Conservation (phyloP, 495 filamentous ascomycete genomes). For the Delitschia confertaspora region DNA sequence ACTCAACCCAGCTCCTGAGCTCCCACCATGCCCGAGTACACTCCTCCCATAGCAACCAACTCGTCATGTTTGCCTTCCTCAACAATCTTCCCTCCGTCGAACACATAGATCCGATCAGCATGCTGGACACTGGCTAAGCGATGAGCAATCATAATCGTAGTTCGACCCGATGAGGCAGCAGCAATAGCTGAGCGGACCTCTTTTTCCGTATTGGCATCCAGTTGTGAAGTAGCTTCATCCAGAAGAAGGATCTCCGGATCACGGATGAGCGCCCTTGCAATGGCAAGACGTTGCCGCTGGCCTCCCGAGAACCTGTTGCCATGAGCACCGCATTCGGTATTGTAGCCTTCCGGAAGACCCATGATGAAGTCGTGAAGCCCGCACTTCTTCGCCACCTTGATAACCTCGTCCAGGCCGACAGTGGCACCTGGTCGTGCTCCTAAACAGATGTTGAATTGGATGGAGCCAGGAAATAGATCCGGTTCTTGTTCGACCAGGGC, state of each 20-base stretch:
- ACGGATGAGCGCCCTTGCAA: conserved; percentile 30
- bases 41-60: conserved; percentile 18
- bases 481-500: conserved; percentile 29
- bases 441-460: conserved; percentile 26
- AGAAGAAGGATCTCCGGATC: conserved; percentile 30
- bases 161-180: conserved; percentile 18
- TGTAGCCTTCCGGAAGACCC: conserved; percentile 37
- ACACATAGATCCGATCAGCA: conserved; percentile 29
- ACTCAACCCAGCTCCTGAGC: conserved; percentile 18
- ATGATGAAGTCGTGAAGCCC: conserved; percentile 36
- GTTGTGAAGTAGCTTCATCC: conserved; percentile 27
- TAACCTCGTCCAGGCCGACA: conserved; percentile 17
- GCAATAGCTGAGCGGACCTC: conserved; percentile 17
- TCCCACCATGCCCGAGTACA: conserved; percentile 28
- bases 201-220: conserved; percentile 27
- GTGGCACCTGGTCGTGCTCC: conserved; percentile 13
- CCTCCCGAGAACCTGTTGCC: conserved; percentile 28
- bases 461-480: conserved; percentile 27
- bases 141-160: conserved; percentile 30
- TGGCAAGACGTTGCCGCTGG: conserved; percentile 28
- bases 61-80: conserved; percentile 27
- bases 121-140: conserved; percentile 25
- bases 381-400: conserved; percentile 15
- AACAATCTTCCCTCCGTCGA: conserved; percentile 24
- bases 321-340: conserved; percentile 27